Base-by-base conservation (phyloP, 1,284 basidiomycete genomes). In the Cryptococcus maquisensis region DNA sequence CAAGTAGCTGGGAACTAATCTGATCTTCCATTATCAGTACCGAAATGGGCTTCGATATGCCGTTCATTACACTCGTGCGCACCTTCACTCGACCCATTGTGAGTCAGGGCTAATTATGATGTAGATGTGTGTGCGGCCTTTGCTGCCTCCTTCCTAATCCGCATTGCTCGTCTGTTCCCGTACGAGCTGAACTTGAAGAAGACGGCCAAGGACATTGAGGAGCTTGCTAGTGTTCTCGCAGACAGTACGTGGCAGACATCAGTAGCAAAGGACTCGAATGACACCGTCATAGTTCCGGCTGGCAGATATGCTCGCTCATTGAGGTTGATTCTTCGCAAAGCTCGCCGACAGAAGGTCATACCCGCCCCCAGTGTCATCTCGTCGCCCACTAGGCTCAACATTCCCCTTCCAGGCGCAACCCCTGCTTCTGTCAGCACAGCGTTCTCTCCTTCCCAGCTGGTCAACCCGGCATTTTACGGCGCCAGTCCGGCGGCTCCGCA, bases 41-140 rank as follows among this genome's bases (percentile, higher is more conserved):
- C 81, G 90, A 62, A 88, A 90, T 69, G 87, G 88, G 18, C 86
- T 95, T 81, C 88, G 88, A 79, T 94, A 91, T 67, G 87, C 67
- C 54, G 67, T 71, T 49, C 69, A 67, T 57, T 62, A 77, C 55
- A 72, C 68, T 47, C 67, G 62, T 57, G 66, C 88, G 20, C 86
- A 88, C 67, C 38, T 46, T 20, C 67, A 88, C 89, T 9, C 18
- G 24, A 32, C 10, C 15, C 15, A 23, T 6, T 26, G 15, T 15
- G 21, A 45, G 24, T 6, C 13, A n/a, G 12, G n/a, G 18, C 21
- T 28, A 15, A 24, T 8, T 18, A 12, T 12, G 24, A n/a, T 20
- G 18, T n/a, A 8, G 90, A 95, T 70, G 89, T 88, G 45, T 90
- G 90, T 38, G 92, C 92, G 2, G 93, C 91, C 0, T 96, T 96